Conservation (phyloP, 352 stramenopile genomes). For the Hyaloperonospora arabidopsidis region DNA sequence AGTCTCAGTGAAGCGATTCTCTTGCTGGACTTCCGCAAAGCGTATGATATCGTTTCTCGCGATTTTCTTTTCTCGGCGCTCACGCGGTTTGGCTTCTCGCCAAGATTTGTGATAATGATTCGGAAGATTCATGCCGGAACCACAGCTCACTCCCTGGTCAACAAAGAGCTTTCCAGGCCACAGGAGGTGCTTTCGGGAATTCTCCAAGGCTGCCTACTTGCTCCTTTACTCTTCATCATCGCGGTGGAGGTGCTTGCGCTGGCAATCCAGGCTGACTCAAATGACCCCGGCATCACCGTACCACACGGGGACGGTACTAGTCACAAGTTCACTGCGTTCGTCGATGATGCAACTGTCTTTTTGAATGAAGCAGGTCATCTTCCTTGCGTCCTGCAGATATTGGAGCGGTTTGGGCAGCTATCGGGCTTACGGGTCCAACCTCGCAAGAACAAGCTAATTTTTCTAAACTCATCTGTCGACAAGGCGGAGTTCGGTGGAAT, state of each 20-base stretch:
- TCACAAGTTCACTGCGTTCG: background rate
- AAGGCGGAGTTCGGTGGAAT: background rate
- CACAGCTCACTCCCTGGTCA: no score
- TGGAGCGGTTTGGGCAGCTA: no score
- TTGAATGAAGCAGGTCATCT: no score
- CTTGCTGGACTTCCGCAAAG: conserved; percentile 4
- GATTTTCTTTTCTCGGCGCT: conserved; percentile 4
- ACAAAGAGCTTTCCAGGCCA: background rate
- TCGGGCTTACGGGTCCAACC: background rate
- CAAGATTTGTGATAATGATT: background rate
- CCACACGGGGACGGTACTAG: background rate
- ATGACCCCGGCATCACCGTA: background rate
- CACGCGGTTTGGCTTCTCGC: background rate
- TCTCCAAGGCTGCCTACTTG: background rate
- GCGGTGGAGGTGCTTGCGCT: background rate
- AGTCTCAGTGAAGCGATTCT: background rate
- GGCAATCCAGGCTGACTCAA: background rate
- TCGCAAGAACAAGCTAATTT: background rate
- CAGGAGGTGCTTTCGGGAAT: background rate
- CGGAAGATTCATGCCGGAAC: background rate
- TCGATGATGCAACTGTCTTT: background rate
- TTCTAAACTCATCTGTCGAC: background rate
- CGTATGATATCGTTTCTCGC: conserved; percentile 5
- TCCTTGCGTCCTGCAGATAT: no score
- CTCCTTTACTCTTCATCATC: background rate